Conservation (phyloP, 371 early-diverging fungal species). For the Blastocladiella emersonii region DNA sequence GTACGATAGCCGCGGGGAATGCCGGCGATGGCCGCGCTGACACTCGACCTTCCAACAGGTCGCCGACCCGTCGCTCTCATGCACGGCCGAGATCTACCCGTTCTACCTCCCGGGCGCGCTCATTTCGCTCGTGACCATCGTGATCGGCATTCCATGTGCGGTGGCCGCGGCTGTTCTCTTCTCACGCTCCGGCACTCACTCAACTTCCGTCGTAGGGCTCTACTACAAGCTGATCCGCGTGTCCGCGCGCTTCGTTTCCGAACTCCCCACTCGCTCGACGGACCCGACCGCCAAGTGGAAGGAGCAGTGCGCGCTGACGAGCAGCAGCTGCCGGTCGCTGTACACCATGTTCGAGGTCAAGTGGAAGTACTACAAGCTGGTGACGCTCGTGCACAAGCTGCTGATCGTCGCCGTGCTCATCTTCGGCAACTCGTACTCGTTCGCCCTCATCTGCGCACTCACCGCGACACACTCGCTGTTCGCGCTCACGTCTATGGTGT, state of each 20-base stretch:
- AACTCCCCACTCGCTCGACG: neutral
- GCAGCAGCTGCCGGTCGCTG: slow-evolving; percentile 8
- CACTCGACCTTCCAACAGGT: neutral
- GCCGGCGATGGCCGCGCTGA: neutral
- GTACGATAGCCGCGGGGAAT: neutral
- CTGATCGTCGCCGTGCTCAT: slow-evolving; percentile 1
- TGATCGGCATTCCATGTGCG: slow-evolving; percentile 8
- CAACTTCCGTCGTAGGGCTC: neutral
- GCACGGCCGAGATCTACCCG: slow-evolving; percentile 1
- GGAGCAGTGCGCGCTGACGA: slow-evolving; percentile 1
- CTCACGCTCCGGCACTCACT: neutral
- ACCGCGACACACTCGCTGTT: slow-evolving; percentile 5
- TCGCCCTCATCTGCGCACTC: neutral
- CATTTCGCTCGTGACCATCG: slow-evolving; percentile 1
- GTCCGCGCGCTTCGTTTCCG: slow-evolving; percentile 1
- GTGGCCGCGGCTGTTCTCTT: neutral
- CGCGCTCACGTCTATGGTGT: slow-evolving; percentile 1
- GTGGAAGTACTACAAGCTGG: slow-evolving; percentile 6
- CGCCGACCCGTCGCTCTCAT: slow-evolving; percentile 1
- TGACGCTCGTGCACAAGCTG: slow-evolving; percentile 6
- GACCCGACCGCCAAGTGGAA: slow-evolving; percentile 1
- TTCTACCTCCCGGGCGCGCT: slow-evolving; percentile 7
- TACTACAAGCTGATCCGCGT: slow-evolving; percentile 8
- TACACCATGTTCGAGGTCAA: neutral
- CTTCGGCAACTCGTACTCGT: slow-evolving; percentile 2